Percentiles rank a stretch among this genome's conserved stretches.
phyloP scores from a whole-genome alignment of 495 filamentous ascomycete species.

The Geoglossum glabrum region DNA sequence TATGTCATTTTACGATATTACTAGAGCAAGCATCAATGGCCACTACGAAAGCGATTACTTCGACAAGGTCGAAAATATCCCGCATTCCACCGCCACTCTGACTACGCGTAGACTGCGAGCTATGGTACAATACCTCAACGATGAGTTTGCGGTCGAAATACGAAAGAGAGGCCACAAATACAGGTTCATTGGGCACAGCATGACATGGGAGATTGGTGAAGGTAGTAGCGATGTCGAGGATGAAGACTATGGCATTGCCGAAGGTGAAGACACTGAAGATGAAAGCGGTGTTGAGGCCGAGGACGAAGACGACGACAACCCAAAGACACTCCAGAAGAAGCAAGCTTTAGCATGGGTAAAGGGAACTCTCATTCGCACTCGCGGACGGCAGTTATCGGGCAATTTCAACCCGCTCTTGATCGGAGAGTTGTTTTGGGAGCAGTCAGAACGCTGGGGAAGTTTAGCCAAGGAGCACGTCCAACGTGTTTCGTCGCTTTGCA shows the following conservation, averaged over 20 bases:
- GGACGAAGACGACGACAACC: not conserved
- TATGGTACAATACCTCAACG: conserved; percentile 13
- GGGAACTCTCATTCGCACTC: conserved; percentile 3
- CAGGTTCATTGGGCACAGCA: not conserved
- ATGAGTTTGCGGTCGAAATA: conserved; percentile 12
- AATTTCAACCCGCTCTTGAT: conserved; percentile 28
- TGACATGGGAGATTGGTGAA: not conserved
- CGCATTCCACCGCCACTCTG: conserved; percentile 4
- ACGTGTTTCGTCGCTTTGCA: not conserved
- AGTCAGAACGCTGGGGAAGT: conserved; percentile 21
- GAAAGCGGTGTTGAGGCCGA: not conserved
- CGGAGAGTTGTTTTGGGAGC: conserved; percentile 24
- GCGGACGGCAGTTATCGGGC: conserved; percentile 19
- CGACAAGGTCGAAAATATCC: conserved; percentile 2
- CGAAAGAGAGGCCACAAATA: conserved; percentile 10
- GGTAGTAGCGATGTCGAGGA: not conserved
- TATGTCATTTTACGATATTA: not conserved
- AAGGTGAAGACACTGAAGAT: not conserved
- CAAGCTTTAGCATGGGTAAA: not conserved
- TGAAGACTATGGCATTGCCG: too few relatives aligned
- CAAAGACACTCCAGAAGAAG: not conserved
- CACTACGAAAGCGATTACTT: conserved; percentile 12
- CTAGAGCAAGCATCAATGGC: not conserved
- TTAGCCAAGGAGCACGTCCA: not conserved
- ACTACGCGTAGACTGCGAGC: conserved; percentile 14